phyloP scores from a whole-genome alignment of 257 asterid species.

The Solanum sitiens region DNA sequence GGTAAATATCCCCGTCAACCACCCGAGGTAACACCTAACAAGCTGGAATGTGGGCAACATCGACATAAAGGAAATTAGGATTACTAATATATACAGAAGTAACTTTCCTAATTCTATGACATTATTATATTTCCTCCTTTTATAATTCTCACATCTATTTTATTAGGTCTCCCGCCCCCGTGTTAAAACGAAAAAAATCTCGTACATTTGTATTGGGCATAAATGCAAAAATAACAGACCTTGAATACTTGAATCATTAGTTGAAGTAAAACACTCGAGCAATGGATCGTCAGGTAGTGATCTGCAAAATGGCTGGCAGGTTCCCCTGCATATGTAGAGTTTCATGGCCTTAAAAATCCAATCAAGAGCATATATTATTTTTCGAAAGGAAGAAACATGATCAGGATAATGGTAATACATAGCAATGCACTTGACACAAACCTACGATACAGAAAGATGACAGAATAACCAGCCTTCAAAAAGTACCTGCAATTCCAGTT shows the following conservation, averaged over 20 bases:
- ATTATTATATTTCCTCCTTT: neutral
- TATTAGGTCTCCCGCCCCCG: neutral
- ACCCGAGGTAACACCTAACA: neutral
- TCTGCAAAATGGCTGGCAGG: slow-evolving; percentile 76
- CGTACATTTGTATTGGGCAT: neutral
- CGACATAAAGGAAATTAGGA: neutral
- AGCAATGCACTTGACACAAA: slow-evolving; percentile 14
- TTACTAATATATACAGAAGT: neutral
- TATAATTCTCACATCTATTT: neutral
- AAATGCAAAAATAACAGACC: slow-evolving; percentile 31
- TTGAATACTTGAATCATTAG: slow-evolving; percentile 38
- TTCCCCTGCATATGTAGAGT: slow-evolving; percentile 50
- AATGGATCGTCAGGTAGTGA: slow-evolving; percentile 88
- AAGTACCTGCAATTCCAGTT: slow-evolving; percentile 51
- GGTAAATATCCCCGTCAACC: neutral
- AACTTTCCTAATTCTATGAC: neutral
- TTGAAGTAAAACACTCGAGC: slow-evolving; percentile 64
- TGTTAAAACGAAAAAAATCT: too few species aligned
- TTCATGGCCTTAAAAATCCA: neutral
- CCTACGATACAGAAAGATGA: slow-evolving; percentile 84
- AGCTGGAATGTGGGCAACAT: neutral
- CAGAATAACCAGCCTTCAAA: slow-evolving; percentile 83
- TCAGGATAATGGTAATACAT: neutral
- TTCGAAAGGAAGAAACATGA: neutral
- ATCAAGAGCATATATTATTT: neutral